Percentiles rank a stretch among this genome's conserved stretches.
These are phyloP conservation scores for Fusarium coffeatum DNA, from an alignment of 2,329 filamentous ascomycete species.

Conservation along the genomic window DNA sequence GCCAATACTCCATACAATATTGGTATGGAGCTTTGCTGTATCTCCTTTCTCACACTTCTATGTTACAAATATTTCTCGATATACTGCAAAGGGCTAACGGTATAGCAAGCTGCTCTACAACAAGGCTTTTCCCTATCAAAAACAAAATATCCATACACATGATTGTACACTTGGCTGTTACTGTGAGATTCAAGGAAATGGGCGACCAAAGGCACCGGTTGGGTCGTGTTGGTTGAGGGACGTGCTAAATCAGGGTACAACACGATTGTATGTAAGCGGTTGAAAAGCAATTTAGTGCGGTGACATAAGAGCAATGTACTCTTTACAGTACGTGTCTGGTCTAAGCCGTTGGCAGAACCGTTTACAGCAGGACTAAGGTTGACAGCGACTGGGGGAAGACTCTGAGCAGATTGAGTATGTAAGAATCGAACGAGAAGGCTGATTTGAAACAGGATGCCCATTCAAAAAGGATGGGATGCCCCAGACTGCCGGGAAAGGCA, in stretches of 20 bases:
- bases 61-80: conserved; percentile 13
- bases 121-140: conserved; percentile 3
- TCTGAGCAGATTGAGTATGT: conserved; percentile 39
- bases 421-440: conserved; percentile 46
- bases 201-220: not conserved
- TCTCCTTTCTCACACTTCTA: conserved; percentile 1
- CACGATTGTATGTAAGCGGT: not conserved
- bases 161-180: not conserved
- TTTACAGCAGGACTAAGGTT: not conserved
- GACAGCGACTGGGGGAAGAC: not conserved
- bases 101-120: conserved; percentile 1
- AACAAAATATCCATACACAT: not conserved
- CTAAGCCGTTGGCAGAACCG: not conserved
- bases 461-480: conserved; percentile 43
- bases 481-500: conserved; percentile 43
- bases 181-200: not conserved
- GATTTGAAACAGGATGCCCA: conserved; percentile 41
- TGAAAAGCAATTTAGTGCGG: not conserved
- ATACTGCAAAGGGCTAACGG: conserved; percentile 11
- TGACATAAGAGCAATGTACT: not conserved
- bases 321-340: not conserved
- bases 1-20: conserved; percentile 29
- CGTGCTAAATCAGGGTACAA: conserved; percentile 2
- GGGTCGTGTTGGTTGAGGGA: not conserved
- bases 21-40: conserved; percentile 22